Conservation (phyloP, 805 yeast genomes). For the Metschnikowia bowlesiae region DNA sequence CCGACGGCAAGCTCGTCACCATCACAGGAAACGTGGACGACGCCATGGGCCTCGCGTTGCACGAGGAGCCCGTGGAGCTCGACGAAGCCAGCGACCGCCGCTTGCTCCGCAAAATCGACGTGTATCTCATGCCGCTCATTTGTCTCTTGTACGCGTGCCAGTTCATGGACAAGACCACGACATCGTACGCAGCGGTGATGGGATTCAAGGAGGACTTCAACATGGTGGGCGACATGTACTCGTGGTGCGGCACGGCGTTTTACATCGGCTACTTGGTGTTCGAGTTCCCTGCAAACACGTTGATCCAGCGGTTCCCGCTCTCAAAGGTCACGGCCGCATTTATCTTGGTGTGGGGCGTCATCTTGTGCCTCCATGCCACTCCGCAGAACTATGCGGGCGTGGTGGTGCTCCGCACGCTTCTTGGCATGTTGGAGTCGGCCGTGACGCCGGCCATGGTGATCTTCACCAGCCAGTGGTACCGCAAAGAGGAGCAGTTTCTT, state of each 20-base stretch:
- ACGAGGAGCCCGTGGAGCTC: constrained; percentile 24
- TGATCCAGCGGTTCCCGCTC: constrained; percentile 55
- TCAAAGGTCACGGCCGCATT: constrained; percentile 46
- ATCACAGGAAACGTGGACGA: constrained; percentile 41
- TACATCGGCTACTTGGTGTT: constrained; percentile 61
- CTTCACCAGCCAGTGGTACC: constrained; percentile 57
- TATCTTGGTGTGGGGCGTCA: constrained; percentile 59
- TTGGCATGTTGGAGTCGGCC: constrained; percentile 51
- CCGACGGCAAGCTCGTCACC: constrained; percentile 18
- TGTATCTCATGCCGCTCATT: constrained; percentile 43
- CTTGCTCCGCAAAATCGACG: constrained; percentile 50
- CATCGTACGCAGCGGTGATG: constrained; percentile 62
- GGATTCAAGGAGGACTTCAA: constrained; percentile 50
- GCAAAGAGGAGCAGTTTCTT: constrained; percentile 33
- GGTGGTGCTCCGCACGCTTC: constrained; percentile 43
- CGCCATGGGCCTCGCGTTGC: constrained; percentile 41
- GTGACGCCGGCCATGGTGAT: constrained; percentile 56
- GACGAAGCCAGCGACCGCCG: constrained; percentile 21
- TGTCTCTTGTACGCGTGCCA: constrained; percentile 54
- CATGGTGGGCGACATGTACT: constrained; percentile 38
- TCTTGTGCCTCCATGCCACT: constrained; percentile 52
- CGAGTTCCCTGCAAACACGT: constrained; percentile 44
- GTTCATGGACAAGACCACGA: constrained; percentile 54
- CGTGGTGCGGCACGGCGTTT: constrained; percentile 51
- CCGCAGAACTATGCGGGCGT: constrained; percentile 43